Conservation (phyloP, 331 rosid species). For the Rosa hybrid region DNA sequence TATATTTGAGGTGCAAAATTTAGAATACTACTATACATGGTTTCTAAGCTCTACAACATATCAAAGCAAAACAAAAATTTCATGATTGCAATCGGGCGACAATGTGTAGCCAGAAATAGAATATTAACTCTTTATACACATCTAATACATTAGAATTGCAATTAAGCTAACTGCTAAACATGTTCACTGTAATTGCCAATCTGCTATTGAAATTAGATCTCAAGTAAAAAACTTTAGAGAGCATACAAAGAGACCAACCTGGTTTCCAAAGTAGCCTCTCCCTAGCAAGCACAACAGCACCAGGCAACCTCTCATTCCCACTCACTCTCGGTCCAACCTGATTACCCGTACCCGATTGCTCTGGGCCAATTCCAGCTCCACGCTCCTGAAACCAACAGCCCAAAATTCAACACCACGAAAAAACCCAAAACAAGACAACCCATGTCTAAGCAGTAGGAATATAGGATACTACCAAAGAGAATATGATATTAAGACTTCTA, state of each 20-base stretch:
- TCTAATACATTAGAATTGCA: neutral
- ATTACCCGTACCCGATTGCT: constrained; percentile 30
- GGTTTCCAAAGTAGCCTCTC: constrained; percentile 61
- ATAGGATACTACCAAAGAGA: no score
- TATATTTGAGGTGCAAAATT: neutral
- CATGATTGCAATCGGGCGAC: no score
- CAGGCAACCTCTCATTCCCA: constrained; percentile 69
- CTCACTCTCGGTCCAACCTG: constrained; percentile 30
- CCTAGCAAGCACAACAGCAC: constrained; percentile 74
- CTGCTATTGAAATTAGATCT: neutral
- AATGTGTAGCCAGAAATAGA: no score
- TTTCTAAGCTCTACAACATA: no score
- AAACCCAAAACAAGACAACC: neutral
- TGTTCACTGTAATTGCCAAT: neutral
- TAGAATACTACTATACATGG: neutral
- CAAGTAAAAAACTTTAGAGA: neutral
- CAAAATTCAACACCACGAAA: neutral
- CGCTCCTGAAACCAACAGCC: constrained; percentile 41
- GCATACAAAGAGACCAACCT: constrained; percentile 44
- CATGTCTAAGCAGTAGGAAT: neutral
- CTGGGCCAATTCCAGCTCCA: constrained; percentile 38
- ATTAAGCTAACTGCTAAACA: neutral
- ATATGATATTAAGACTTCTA: no score
- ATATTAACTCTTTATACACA: neutral
- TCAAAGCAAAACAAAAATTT: no score